Base-by-base conservation (phyloP, 148 eudicot species). In the Rhododendron henanense region DNA sequence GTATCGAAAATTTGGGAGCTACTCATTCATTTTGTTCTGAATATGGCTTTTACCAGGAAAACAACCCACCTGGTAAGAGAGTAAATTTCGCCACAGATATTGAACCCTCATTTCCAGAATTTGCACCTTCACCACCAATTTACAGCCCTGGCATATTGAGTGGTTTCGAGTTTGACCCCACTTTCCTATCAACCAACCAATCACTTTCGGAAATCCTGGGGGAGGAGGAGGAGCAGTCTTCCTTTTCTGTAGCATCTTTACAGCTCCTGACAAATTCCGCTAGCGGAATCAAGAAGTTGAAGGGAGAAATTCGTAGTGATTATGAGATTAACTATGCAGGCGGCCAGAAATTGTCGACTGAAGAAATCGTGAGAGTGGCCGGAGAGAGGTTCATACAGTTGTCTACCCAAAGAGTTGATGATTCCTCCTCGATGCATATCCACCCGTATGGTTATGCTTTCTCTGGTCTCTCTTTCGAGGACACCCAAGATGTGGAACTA, bases 351-450 rank as follows among this genome's bases (percentile, higher is more conserved):
- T 79, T 89, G 53, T 88, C 91, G 31, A 86, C 91, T 0, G 88
- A 84, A 65, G 84, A 89, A 47, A 87, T 91, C 39, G 51, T 87
- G 84, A 87, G 85, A 87, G 39, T 89, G 59, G 91, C 90, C n/a
- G 88, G 88, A 67, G 88, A 91, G 75, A 86, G 91, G 74, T 91
- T 81, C 82, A 83, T 91, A 18, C 87, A 82, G 55, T 89, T 83
- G 77, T 83, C 87, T 5, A 84, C 85, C 53, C 59, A 82, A 82
- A 85, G 78, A 31, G 39, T 84, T 51, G 86, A 88, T 51, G 69
- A 87, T 23, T 11, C 83, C 55, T 77, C 81, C 47, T 31, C 33
- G 41, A 88, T 74, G 85, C 78, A 83, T 31, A 85, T 85, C 45
- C 88, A 89, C 75, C 91, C 91, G 1, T 84, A 84, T 73, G 86